Evolutionary conservation across 768 basidiomycete species (phyloP), one percentile per base, ranked within the genome.

Genomic region (Termitomyces bulborhizus): DNA sequence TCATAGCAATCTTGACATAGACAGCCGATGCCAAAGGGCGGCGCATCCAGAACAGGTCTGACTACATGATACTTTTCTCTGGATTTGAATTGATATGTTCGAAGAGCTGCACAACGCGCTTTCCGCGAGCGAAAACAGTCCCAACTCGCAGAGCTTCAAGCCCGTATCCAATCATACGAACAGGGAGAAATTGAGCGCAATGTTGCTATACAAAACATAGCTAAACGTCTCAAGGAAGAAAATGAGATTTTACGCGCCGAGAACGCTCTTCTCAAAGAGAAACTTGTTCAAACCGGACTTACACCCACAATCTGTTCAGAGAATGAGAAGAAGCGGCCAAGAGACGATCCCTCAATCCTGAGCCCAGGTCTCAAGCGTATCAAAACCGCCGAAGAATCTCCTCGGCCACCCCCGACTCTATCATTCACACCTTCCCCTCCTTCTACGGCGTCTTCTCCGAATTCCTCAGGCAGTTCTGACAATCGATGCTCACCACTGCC

Each of bases 171-270:
- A 58, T 81, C 82, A 18, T 93, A 92, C 62, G 91, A 94, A 66
- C 88, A 90, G 66, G 92, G 92, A n/a, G 91, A 93, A 66, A 84
- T 92, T 27, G 88, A 93, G 67, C 84, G 90, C 54, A 92, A 88
- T 64, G 82, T 93, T 48, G 88, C 89, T 45, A 74, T 94, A 21
- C 92, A 93, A 69, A 83, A 78, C 51, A 81, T 90, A 52, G 90
- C 89, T 13, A 92, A 91, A 70, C 82, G 84, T 32, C 78, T 90
- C 55, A 93, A 93, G 70, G 90, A 91, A 61, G 92, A 94, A 66
- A 94, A 94, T 60, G 88, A 91, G 51, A 71, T 72, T 15, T 76
- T 93, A 16, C 81, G 82, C 49, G 72, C 74, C 57, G 89, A 93
- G 69, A 93, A 93, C 62, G 59, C 66, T 27, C 62, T 71, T 8